Percentiles rank a stretch among this genome's conserved stretches.
phyloP scores from a whole-genome alignment of 169 alveolate species.

The Plasmodium vivax region DNA sequence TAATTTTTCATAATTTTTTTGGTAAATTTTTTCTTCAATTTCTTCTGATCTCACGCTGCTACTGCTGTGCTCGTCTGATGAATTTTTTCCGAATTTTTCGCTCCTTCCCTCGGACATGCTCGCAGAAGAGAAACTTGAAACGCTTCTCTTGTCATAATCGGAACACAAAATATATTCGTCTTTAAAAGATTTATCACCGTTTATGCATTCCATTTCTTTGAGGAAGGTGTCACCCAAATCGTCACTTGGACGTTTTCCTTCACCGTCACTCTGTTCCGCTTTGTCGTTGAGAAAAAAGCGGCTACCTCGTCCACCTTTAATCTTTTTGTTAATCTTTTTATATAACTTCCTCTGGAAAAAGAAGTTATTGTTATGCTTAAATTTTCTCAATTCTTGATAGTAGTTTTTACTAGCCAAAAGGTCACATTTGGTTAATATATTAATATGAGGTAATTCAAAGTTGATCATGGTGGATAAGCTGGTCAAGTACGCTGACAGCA shows the following conservation, averaged over 20 bases:
- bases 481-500: slow-evolving; percentile 94
- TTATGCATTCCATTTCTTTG: slow-evolving; percentile 34
- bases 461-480: slow-evolving; percentile 97
- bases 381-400: slow-evolving; percentile 75
- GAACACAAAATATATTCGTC: slow-evolving; percentile 55
- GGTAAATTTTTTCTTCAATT: slow-evolving; percentile 43
- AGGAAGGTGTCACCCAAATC: slow-evolving; percentile 11
- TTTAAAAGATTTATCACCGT: slow-evolving; percentile 20
- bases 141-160: slow-evolving; percentile 47
- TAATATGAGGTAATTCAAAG: slow-evolving; percentile 95
- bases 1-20: slow-evolving; percentile 75
- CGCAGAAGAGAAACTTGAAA: slow-evolving; percentile 36
- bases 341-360: slow-evolving; percentile 66
- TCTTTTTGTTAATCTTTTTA: slow-evolving; percentile 49
- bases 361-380: slow-evolving; percentile 58
- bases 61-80: slow-evolving; percentile 1
- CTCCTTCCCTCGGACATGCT: slow-evolving; percentile 3
- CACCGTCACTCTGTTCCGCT: neutral
- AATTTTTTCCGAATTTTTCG: neutral
- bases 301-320: neutral
- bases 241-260: neutral
- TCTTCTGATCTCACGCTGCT: slow-evolving; percentile 40
- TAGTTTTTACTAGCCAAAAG: slow-evolving; percentile 77
- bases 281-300: neutral
- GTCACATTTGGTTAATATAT: slow-evolving; percentile 96